phyloP scores from a whole-genome alignment of 2,329 filamentous ascomycete species.

The Trichoderma endophyticum region DNA sequence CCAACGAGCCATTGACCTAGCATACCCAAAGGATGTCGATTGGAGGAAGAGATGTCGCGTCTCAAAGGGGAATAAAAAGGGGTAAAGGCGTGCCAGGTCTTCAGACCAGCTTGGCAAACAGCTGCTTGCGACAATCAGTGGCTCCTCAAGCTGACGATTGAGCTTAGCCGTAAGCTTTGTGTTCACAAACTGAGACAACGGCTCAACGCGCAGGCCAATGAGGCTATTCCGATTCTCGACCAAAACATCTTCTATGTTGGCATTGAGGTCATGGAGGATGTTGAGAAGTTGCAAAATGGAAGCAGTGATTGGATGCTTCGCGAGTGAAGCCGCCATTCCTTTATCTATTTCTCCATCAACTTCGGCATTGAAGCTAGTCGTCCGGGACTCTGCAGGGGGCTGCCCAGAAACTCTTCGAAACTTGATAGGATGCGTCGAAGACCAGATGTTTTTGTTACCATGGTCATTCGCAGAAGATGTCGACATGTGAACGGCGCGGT shows the following conservation, averaged over 20 bases:
- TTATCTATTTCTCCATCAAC: constrained; percentile 52
- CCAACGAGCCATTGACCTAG: constrained; percentile 95
- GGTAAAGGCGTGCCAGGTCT: constrained; percentile 87
- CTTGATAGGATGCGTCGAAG: constrained; percentile 83
- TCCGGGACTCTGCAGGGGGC: constrained; percentile 67
- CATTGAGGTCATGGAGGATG: constrained; percentile 87
- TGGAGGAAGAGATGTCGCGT: constrained; percentile 95
- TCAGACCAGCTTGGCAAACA: constrained; percentile 96
- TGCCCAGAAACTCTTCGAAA: constrained; percentile 85
- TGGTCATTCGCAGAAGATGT: constrained; percentile 56
- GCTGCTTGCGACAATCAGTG: constrained; percentile 92
- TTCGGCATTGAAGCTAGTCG: constrained; percentile 51
- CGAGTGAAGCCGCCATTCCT: constrained; percentile 72
- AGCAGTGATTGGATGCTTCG: constrained; percentile 78
- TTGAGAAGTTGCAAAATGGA: constrained; percentile 85
- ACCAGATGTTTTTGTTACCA: constrained; percentile 78
- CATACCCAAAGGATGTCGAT: constrained; percentile 97
- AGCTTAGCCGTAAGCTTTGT: constrained; percentile 97
- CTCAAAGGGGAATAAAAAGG: constrained; percentile 97
- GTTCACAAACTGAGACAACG: constrained; percentile 92
- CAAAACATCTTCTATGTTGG: constrained; percentile 87
- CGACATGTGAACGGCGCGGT: constrained; percentile 80
- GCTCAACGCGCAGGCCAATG: constrained; percentile 72
- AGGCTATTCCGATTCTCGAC: constrained; percentile 67
- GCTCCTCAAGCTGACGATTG: constrained; percentile 94